Conservation (phyloP, 2,329 filamentous ascomycete genomes). For the Fonsecaea nubica region DNA sequence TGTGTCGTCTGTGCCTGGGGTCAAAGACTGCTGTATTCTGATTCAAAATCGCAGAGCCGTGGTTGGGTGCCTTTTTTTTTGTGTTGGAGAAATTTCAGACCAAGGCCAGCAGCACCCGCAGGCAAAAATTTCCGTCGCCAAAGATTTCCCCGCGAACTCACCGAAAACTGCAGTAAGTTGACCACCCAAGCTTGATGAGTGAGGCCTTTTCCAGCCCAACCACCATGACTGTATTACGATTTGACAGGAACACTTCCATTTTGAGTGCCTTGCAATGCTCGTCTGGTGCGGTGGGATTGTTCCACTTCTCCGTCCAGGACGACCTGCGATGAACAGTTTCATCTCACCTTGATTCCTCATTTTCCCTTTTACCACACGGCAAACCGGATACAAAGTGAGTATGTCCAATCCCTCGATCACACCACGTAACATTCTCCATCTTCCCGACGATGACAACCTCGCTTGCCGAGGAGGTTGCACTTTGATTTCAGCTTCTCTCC, state of each 20-base stretch:
- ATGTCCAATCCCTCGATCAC: constrained; percentile 32
- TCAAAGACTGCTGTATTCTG: background rate
- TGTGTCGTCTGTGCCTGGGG: background rate
- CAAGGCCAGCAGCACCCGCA: background rate
- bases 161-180: constrained; percentile 8
- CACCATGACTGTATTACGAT: background rate
- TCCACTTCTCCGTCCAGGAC: background rate
- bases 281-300: background rate
- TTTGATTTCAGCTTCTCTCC: constrained; percentile 60
- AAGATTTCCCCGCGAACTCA: constrained; percentile 22
- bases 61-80: constrained; percentile 24
- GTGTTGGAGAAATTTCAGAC: constrained; percentile 12
- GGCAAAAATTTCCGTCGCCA: constrained; percentile 7
- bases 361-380: constrained; percentile 24
- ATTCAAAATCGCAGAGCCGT: constrained; percentile 26
- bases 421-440: constrained; percentile 35
- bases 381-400: constrained; percentile 35
- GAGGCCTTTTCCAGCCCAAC: constrained; percentile 15
- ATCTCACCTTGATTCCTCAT: constrained; percentile 13
- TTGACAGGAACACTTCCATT: constrained; percentile 20
- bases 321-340: constrained; percentile 12
- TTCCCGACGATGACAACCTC: constrained; percentile 56
- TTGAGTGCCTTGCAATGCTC: constrained; percentile 6
- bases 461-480: constrained; percentile 55
- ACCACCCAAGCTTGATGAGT: background rate